Evolutionary conservation across 495 filamentous ascomycete genomes (phyloP), one percentile per base, ranked within the genome.

Genomic region (Penicillium pancosmium): DNA sequence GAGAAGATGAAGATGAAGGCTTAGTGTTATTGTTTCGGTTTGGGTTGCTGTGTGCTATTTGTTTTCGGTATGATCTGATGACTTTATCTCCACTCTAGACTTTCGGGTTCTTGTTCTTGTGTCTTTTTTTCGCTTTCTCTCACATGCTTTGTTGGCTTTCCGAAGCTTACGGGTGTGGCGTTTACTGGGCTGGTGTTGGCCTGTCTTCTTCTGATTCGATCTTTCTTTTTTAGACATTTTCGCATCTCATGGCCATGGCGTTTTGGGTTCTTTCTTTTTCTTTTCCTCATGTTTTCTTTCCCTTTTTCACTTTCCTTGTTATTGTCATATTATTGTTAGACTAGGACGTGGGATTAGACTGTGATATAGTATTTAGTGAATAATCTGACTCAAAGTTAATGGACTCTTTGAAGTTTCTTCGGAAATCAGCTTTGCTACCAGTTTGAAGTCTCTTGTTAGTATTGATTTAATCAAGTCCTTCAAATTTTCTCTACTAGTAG

Each of bases 51-150:
- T 31, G 27, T 31, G 27, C 27, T 7, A 8, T 31, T 31, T 54
- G 46, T 62, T 18, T 33, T 25, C 50, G 18, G 15, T 52, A 44
- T 44, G 41, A 44, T n/a, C 41, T 48, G n/a, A 33, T 18, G 18
- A 27, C 15, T 16, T 54, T 23, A 41, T 56, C 54, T 50, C 46
- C 55, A 27, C 55, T 57, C 54, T 56, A 38, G 55, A 51, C 7
- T 33, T 56, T 21, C 10, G 27, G 27, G 27, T 31, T 31, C 27
- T 31, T 31, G 27, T 31, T 31, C 27, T 31, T 31, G 6, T 31
- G 25, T 7, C 35, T 50, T 56, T 21, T 25, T 40, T 43, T 50
- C 35, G 9, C 13, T 36, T 36, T 13, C 34, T 36, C 13, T 36
- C 13, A 10, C 36, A n/a, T 12, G 12, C 11, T 38, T 13, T 38